These are phyloP conservation scores for Neofusicoccum kwambonambiense DNA, from an alignment of 2,329 filamentous ascomycete species.

Conservation along the genomic window DNA sequence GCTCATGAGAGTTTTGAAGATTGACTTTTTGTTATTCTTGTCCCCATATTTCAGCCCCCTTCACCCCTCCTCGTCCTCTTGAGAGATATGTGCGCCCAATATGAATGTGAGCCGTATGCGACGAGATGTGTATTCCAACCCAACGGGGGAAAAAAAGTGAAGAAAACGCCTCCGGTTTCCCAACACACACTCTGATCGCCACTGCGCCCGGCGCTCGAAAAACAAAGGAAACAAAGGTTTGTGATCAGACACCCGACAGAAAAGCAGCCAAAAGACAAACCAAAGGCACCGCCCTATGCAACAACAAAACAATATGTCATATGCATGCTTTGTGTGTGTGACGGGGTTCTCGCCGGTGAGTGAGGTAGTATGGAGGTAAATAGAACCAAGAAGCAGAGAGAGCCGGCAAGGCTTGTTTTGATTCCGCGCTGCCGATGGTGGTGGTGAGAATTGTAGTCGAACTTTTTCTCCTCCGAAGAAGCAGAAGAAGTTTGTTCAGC, in stretches of 20 bases:
- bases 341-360: not conserved
- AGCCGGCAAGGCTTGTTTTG: too few relatives aligned
- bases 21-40: not conserved
- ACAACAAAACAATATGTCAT: not conserved
- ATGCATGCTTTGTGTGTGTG: not conserved
- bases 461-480: too few relatives aligned
- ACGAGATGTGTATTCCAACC: not conserved
- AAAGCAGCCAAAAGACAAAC: not conserved
- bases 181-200: not conserved
- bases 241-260: slow-evolving; percentile 9
- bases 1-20: too few relatives aligned
- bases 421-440: too few relatives aligned
- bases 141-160: not conserved
- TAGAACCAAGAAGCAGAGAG: slow-evolving; percentile 2
- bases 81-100: not conserved
- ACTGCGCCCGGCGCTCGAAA: slow-evolving; percentile 4
- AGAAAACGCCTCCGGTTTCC: not conserved
- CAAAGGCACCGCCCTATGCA: slow-evolving; percentile 13
- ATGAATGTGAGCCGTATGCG: not conserved
- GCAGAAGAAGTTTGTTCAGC: slow-evolving; percentile 1
- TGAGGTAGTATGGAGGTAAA: not conserved
- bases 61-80: too few relatives aligned
- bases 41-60: not conserved
- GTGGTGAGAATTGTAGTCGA: too few relatives aligned
- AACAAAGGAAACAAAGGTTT: not conserved